Conservation (phyloP, 1,139 yeast species). For the Kluyveromyces sp. region DNA sequence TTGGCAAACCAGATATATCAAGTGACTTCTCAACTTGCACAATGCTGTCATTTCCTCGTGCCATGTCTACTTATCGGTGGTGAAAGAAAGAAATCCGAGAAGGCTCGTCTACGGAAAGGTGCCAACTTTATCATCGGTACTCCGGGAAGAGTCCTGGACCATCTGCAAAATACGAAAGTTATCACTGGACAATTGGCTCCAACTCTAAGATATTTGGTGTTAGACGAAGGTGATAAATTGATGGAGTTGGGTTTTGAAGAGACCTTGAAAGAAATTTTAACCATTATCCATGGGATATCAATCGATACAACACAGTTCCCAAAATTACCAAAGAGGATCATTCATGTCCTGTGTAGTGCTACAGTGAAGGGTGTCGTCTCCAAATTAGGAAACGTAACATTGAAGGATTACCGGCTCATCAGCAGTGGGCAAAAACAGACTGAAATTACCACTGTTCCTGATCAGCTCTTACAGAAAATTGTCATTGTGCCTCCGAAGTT, state of each 20-base stretch:
- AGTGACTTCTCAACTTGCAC: slow-evolving; percentile 62
- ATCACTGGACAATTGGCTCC: slow-evolving; percentile 65
- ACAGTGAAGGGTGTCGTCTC: slow-evolving; percentile 79
- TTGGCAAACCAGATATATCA: slow-evolving; percentile 86
- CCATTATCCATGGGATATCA: slow-evolving; percentile 44
- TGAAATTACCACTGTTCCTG: slow-evolving; percentile 60
- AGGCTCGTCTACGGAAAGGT: slow-evolving; percentile 84
- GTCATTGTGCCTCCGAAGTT: slow-evolving; percentile 86
- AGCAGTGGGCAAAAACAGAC: slow-evolving; percentile 35
- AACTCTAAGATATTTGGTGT: slow-evolving; percentile 70
- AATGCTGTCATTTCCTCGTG: slow-evolving; percentile 74
- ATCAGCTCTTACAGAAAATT: slow-evolving; percentile 74
- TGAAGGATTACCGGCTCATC: slow-evolving; percentile 66
- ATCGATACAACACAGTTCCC: slow-evolving; percentile 41
- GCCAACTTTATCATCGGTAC: slow-evolving; percentile 85
- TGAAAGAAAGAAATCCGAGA: slow-evolving; percentile 86
- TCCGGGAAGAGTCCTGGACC: slow-evolving; percentile 89
- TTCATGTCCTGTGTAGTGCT: slow-evolving; percentile 87
- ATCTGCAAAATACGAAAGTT: slow-evolving; percentile 75
- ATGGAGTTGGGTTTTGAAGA: slow-evolving; percentile 96
- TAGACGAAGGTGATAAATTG: slow-evolving; percentile 93
- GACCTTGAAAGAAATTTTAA: slow-evolving; percentile 70
- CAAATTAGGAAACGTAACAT: slow-evolving; percentile 69
- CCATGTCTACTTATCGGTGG: slow-evolving; percentile 96
- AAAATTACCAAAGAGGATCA: slow-evolving; percentile 59